A percentile compares a stretch with the other conserved stretches of the same genome.
Conservation (phyloP, 306 rosid genomes). For the Cicer arietinum region DNA sequence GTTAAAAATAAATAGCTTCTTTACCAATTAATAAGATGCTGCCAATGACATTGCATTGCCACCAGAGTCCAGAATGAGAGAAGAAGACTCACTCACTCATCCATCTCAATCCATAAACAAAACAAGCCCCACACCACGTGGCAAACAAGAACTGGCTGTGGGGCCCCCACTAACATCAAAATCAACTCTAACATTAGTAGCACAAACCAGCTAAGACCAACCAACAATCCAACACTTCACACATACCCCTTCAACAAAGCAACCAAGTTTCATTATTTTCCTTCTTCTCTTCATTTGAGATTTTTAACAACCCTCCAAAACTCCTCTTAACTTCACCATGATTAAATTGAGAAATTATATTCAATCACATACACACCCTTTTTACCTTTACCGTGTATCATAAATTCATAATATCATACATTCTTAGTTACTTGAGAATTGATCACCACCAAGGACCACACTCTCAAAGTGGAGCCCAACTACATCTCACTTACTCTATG, state of each 20-base stretch:
- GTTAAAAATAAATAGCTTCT: constrained; percentile 6
- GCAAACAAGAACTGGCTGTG: constrained; percentile 30
- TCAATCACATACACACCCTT: background rate
- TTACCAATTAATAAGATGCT: constrained; percentile 30
- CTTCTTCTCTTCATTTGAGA: background rate
- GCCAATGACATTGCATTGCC: constrained; percentile 20
- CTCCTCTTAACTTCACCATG: background rate
- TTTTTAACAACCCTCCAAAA: background rate
- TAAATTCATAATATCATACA: no score
- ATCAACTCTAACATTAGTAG: constrained; percentile 34
- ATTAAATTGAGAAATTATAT: background rate
- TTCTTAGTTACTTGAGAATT: background rate
- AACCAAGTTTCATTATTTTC: background rate
- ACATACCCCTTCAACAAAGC: background rate
- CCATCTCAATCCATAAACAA: constrained; percentile 7
- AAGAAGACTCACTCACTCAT: constrained; percentile 5
- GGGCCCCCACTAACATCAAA: constrained; percentile 43
- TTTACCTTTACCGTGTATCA: no score
- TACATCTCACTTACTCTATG: background rate
- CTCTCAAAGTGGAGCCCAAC: constrained; percentile 31
- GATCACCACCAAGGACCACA: constrained; percentile 26
- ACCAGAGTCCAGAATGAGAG: constrained; percentile 34
- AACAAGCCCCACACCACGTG: constrained; percentile 44
- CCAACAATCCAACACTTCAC: constrained; percentile 1
- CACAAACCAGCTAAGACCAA: constrained; percentile 1